Evolutionary conservation across 2,329 filamentous ascomycete genomes (phyloP).

Genomic region (Eutypa lata): DNA sequence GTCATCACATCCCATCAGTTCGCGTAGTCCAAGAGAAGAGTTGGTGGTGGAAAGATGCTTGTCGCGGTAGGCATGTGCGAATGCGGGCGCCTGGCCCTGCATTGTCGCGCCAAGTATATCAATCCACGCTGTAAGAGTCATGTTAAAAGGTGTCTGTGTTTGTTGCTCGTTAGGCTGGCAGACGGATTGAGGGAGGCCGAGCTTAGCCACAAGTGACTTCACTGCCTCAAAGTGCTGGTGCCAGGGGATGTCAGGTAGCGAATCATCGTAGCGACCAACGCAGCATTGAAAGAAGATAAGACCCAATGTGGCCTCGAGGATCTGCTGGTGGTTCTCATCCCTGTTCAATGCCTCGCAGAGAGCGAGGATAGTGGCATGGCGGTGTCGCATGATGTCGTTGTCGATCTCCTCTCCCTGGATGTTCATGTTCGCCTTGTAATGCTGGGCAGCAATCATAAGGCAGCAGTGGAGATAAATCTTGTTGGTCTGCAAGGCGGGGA

Average conservation of each 20-base stretch:
- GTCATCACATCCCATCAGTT: conserved; percentile 97
- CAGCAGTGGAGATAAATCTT: conserved; percentile 94
- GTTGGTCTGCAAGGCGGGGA: conserved; percentile 86
- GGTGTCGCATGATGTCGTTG: conserved; percentile 87
- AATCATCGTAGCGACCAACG: conserved; percentile 81
- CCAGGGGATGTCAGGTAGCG: conserved; percentile 90
- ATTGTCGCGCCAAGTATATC: conserved; percentile 95
- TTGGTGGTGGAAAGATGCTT: conserved; percentile 74
- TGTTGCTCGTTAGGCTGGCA: conserved; percentile 57
- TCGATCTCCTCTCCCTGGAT: conserved; percentile 72
- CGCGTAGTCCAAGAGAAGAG: conserved; percentile 69
- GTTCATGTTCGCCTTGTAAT: conserved; percentile 76
- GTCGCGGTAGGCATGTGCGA: conserved; percentile 92
- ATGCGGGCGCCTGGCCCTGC: conserved; percentile 78
- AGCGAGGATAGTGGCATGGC: conserved; percentile 81
- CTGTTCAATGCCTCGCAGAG: conserved; percentile 77
- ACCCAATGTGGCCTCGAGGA: conserved; percentile 86
- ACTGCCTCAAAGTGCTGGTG: conserved; percentile 95
- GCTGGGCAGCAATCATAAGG: conserved; percentile 86
- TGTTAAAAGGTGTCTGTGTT: conserved; percentile 80
- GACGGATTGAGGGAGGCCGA: conserved; percentile 71
- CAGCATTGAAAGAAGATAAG: conserved; percentile 97
- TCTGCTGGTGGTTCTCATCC: conserved; percentile 81
- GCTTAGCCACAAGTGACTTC: conserved; percentile 77
- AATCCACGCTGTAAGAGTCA: conserved; percentile 92